Evolutionary conservation across 2,329 filamentous ascomycete species (phyloP).

Genomic region (Chalara sp.): DNA sequence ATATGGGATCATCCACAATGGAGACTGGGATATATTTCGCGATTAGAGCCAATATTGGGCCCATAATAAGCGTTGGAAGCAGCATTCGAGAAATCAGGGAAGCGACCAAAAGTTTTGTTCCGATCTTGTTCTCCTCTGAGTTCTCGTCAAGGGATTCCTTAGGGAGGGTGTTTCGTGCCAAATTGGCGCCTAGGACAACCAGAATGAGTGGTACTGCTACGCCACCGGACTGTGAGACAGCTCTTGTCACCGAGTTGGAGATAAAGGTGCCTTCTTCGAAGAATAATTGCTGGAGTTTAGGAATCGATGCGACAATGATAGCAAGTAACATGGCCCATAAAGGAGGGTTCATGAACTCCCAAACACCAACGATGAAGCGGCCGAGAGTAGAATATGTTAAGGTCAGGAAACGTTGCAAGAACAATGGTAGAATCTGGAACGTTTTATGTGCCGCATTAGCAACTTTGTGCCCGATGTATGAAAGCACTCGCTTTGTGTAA

Average conservation of each 20-base stretch:
- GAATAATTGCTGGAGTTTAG: constrained; percentile 74
- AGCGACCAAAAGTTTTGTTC: constrained; percentile 75
- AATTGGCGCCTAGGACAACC: constrained; percentile 89
- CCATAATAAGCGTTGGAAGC: constrained; percentile 86
- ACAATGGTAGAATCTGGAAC: constrained; percentile 44
- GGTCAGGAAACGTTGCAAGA: constrained; percentile 43
- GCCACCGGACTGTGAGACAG: constrained; percentile 75
- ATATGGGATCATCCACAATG: constrained; percentile 96
- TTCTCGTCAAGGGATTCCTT: constrained; percentile 52
- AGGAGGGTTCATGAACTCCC: constrained; percentile 97
- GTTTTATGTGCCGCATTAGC: constrained; percentile 13
- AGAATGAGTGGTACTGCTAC: constrained; percentile 94
- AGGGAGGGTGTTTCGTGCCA: constrained; percentile 84
- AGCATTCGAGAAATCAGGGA: constrained; percentile 87
- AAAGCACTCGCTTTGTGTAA: constrained; percentile 21
- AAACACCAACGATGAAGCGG: constrained; percentile 60
- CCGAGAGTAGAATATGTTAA: constrained; percentile 31
- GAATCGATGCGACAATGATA: constrained; percentile 86
- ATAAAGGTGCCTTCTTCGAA: constrained; percentile 86
- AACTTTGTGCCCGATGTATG: constrained; percentile 9
- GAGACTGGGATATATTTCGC: constrained; percentile 90
- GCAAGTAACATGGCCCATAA: constrained; percentile 94
- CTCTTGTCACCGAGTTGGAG: constrained; percentile 86
- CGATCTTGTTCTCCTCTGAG: constrained; percentile 61
- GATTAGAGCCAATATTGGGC: constrained; percentile 75